These are phyloP conservation scores for Scheffersomyces spartinae DNA, from an alignment of 805 yeast genomes.

Conservation along the genomic window DNA sequence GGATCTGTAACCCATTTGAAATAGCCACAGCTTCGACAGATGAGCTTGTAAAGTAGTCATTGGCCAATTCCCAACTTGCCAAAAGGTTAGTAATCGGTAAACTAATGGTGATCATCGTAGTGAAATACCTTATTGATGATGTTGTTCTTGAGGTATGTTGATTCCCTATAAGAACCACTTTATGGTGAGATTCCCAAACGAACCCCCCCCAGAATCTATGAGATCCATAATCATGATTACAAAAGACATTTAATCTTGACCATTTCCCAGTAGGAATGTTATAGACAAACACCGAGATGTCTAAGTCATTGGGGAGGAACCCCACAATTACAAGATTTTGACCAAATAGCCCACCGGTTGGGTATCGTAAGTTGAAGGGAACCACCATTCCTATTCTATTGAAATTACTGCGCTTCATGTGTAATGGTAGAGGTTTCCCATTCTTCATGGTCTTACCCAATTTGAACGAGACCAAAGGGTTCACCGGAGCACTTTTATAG, in stretches of 20 bases:
- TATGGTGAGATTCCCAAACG: constrained; percentile 73
- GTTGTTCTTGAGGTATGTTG: constrained; percentile 31
- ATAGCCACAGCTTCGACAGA: background rate
- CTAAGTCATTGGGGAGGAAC: constrained; percentile 35
- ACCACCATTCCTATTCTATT: constrained; percentile 20
- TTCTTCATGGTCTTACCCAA: constrained; percentile 19
- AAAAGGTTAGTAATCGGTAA: constrained; percentile 43
- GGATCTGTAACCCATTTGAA: background rate
- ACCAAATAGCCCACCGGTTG: constrained; percentile 56
- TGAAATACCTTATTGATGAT: constrained; percentile 37
- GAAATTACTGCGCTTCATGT: constrained; percentile 10
- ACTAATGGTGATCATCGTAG: constrained; percentile 36
- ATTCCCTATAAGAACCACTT: constrained; percentile 51
- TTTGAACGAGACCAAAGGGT: constrained; percentile 24
- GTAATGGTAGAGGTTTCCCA: constrained; percentile 21
- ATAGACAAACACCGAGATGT: constrained; percentile 37
- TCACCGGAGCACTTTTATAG: constrained; percentile 6
- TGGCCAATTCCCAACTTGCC: constrained; percentile 29
- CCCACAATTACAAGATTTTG: constrained; percentile 56
- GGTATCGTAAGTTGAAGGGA: constrained; percentile 39
- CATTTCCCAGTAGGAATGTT: constrained; percentile 48
- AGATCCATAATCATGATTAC: constrained; percentile 38
- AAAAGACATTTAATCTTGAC: constrained; percentile 47
- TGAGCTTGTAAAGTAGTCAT: constrained; percentile 1
- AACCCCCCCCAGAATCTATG: constrained; percentile 59